Conservation (phyloP, 257 asterid species). For the Solanum chilense region DNA sequence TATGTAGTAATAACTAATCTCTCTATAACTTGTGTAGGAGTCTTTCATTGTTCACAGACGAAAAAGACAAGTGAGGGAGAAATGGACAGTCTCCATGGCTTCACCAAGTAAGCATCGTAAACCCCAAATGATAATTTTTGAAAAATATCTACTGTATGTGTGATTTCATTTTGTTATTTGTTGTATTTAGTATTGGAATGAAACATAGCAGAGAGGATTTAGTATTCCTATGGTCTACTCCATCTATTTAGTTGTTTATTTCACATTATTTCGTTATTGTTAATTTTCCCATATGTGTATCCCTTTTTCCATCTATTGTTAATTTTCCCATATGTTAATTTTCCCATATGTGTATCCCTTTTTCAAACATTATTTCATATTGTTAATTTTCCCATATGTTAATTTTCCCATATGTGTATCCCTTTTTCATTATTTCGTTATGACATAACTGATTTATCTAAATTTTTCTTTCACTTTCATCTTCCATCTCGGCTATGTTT, state of each 20-base stretch:
- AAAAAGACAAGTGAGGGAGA: background rate
- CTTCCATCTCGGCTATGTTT: too few species aligned
- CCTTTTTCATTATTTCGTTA: background rate
- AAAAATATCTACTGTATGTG: background rate
- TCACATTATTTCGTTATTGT: background rate
- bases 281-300: background rate
- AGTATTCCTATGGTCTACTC: background rate
- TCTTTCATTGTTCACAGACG: background rate
- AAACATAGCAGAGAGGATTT: background rate
- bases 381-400: background rate
- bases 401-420: background rate
- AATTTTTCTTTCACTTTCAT: too few species aligned
- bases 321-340: background rate
- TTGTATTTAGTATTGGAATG: background rate
- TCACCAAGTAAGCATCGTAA: background rate
- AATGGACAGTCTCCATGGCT: background rate
- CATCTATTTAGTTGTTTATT: background rate
- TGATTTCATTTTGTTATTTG: background rate
- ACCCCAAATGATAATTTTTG: background rate
- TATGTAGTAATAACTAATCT: background rate
- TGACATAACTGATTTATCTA: too few species aligned
- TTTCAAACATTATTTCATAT: background rate
- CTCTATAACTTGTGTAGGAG: background rate
- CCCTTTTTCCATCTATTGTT: background rate
- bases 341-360: background rate